Percentiles rank a stretch among this genome's conserved stretches.
Evolutionary conservation across 1,284 basidiomycete genomes (phyloP).

Genomic region (Paramarasmius palmivorus): DNA sequence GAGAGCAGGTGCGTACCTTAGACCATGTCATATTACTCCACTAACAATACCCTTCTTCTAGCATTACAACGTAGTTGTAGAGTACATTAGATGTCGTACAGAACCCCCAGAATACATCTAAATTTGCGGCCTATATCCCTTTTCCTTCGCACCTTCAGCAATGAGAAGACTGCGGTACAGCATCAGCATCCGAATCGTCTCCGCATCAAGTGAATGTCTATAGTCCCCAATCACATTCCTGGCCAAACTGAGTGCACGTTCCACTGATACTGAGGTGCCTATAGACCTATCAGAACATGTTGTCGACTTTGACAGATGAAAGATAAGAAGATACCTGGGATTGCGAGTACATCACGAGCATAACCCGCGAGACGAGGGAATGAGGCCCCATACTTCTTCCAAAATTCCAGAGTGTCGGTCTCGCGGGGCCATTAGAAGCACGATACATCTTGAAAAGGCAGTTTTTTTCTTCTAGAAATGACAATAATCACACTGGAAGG

Average conservation of each 20-base stretch:
- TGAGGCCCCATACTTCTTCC: not conserved
- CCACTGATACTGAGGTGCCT: not conserved
- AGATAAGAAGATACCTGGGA: not conserved
- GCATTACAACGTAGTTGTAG: no score
- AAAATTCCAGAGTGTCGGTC: not conserved
- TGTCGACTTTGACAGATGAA: no score
- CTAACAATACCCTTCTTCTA: no score
- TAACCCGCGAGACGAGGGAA: not conserved
- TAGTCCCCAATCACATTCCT: not conserved
- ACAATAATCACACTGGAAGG: no score
- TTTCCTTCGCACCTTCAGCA: not conserved
- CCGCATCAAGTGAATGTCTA: not conserved
- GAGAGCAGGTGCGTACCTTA: no score
- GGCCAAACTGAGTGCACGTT: not conserved
- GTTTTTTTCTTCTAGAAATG: no score
- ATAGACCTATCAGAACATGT: no score
- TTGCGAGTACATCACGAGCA: not conserved
- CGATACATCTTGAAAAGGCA: no score
- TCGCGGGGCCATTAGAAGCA: no score
- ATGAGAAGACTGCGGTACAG: not conserved
- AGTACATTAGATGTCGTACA: no score
- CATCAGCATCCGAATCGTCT: conserved; percentile 1
- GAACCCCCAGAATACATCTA: no score
- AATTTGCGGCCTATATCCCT: not conserved
- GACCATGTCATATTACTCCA: no score